A percentile compares a stretch with the other conserved stretches of the same genome.
Conservation (phyloP, 306 rosid species). For the Quillaja saponaria region DNA sequence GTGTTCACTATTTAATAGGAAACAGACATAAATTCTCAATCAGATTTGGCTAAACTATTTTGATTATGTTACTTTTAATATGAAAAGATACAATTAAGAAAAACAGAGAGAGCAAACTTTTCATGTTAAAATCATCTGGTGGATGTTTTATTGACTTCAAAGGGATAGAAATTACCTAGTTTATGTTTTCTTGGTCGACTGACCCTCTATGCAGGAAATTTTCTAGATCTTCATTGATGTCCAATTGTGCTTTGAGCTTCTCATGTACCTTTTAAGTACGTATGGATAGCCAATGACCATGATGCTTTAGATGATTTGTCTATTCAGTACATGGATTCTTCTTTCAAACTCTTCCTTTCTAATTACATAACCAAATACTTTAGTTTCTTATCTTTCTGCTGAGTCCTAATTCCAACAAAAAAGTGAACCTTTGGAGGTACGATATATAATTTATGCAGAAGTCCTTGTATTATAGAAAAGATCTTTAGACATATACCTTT, state of each 20-base stretch:
- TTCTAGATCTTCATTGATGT: slow-evolving; percentile 1
- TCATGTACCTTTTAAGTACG: slow-evolving; percentile 8
- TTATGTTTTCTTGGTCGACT: too few species aligned
- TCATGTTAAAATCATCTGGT: too few species aligned
- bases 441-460: not conserved
- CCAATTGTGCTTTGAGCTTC: not conserved
- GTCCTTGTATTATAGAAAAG: slow-evolving; percentile 6
- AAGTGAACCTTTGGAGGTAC: slow-evolving; percentile 7
- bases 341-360: too few species aligned
- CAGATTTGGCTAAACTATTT: slow-evolving; percentile 16
- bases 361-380: too few species aligned
- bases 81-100: too few species aligned
- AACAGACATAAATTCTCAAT: slow-evolving; percentile 1
- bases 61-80: too few species aligned
- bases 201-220: slow-evolving; percentile 9
- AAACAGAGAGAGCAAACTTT: too few species aligned
- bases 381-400: too few species aligned
- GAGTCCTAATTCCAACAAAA: too few species aligned
- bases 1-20: slow-evolving; percentile 7
- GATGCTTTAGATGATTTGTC: not conserved
- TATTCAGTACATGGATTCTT: slow-evolving; percentile 10
- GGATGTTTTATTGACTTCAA: too few species aligned
- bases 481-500: too few species aligned
- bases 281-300: not conserved
- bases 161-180: too few species aligned